Evolutionary conservation across 2,329 filamentous ascomycete species (phyloP).

Genomic region (Trichoderma koningii): DNA sequence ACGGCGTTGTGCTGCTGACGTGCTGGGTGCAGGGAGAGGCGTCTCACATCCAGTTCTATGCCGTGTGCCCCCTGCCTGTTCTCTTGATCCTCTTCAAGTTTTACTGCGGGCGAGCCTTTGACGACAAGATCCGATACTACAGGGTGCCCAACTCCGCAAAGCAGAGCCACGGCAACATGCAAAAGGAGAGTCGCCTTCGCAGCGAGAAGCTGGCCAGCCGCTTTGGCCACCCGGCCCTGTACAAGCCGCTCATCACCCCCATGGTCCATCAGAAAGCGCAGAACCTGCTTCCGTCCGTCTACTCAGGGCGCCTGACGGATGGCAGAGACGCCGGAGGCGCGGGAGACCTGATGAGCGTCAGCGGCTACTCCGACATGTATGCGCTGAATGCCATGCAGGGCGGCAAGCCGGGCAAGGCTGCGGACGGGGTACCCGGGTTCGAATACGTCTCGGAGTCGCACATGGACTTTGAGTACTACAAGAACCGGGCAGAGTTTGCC

Average conservation of each 20-base stretch:
- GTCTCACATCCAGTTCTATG: slow-evolving; percentile 62
- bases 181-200: slow-evolving; percentile 56
- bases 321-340: slow-evolving; percentile 61
- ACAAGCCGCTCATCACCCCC: slow-evolving; percentile 84
- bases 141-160: slow-evolving; percentile 62
- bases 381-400: slow-evolving; percentile 75
- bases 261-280: slow-evolving; percentile 94
- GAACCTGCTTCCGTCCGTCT: slow-evolving; percentile 81
- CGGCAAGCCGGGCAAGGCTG: slow-evolving; percentile 51
- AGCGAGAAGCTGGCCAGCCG: slow-evolving; percentile 72
- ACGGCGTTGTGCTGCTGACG: slow-evolving; percentile 75
- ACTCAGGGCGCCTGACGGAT: slow-evolving; percentile 75
- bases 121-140: slow-evolving; percentile 79
- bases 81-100: slow-evolving; percentile 82
- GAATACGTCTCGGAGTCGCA: slow-evolving; percentile 85
- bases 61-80: slow-evolving; percentile 73
- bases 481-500: slow-evolving; percentile 83
- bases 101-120: slow-evolving; percentile 76
- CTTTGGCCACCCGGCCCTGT: slow-evolving; percentile 90
- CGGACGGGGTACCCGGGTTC: slow-evolving; percentile 65
- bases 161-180: slow-evolving; percentile 48
- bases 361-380: slow-evolving; percentile 81
- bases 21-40: slow-evolving; percentile 70
- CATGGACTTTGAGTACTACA: slow-evolving; percentile 90
- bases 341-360: slow-evolving; percentile 58